Base-by-base conservation (phyloP, 306 rosid genomes). In the Pyrus bretschneideri region DNA sequence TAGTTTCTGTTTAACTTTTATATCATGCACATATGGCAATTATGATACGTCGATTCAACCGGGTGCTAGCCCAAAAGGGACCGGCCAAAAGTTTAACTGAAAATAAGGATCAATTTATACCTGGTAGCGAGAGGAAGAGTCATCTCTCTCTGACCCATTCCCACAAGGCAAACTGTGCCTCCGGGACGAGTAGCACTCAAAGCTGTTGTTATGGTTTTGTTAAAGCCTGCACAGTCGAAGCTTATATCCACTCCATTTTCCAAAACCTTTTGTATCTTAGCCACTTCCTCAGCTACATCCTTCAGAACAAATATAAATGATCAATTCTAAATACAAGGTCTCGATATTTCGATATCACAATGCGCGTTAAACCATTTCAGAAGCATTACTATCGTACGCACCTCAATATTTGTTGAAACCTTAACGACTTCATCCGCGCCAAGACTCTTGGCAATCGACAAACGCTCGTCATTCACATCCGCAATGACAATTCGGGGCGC, bases 151-250 rank as follows among this genome's bases (percentile, higher is more conserved):
- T 70, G 77, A 17, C 77, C 89, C 55, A 86, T 44, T 17, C 85
- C 87, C 21, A 83, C 70, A 29, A 83, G 87, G 79, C 89, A 83
- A n/a, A 80, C 87, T 77, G 77, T 85, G 40, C 89, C 89, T 0
- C 89, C 86, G 4, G 86, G 44, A 44, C 81, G 19, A 42, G 86
- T 85, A 22, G 82, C 84, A 42, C 44, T 70, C 74, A 85, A 46
- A 2, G 86, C 83, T 1, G 86, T 86, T 14, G 85, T 52, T 83
- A 67, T 83, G 38, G 89, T 86, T 80, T 83, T 86, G 78, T 77
- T 57, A 63, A 62, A 74, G 2, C 86, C 89, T 2, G 63, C 86
- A 75, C 89, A 86, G 55, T 85, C 89, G 58, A 83, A 86, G 72
- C 75, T 83, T 18, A 83, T 81, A 80, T 74, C 83, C 52, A 85